Percentiles rank a stretch among this genome's conserved stretches.
These are phyloP conservation scores for Vinca major DNA, from an alignment of 305 asterid species.

Conservation along the genomic window DNA sequence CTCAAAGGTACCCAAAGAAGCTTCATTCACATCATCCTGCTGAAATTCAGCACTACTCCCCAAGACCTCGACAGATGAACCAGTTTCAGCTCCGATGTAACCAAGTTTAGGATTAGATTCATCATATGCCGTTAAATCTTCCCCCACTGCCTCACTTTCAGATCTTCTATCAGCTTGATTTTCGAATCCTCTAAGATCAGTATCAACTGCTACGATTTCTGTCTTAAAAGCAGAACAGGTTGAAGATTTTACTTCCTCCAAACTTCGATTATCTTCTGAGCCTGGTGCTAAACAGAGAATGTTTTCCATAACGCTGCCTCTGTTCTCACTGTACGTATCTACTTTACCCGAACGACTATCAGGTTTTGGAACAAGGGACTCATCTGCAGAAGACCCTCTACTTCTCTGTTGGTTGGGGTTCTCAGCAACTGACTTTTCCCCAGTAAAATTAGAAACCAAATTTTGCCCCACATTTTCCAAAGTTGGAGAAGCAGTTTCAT, in stretches of 20 bases:
- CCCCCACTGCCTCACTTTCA: neutral
- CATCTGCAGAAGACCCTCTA: slow-evolving; percentile 16
- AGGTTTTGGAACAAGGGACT: slow-evolving; percentile 20
- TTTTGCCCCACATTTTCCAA: slow-evolving; percentile 14
- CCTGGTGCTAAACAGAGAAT: slow-evolving; percentile 16
- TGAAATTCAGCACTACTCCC: neutral
- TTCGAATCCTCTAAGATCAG: slow-evolving; percentile 2
- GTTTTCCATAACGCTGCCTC: slow-evolving; percentile 11
- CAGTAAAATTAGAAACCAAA: slow-evolving; percentile 16
- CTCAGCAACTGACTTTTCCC: slow-evolving; percentile 14
- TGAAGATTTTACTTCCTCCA: slow-evolving; percentile 14
- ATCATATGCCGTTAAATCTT: neutral
- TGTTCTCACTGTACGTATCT: slow-evolving; percentile 14
- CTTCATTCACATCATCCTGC: slow-evolving; percentile 10
- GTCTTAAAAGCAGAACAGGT: slow-evolving; percentile 9
- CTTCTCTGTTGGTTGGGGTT: slow-evolving; percentile 16
- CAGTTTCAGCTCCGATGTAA: slow-evolving; percentile 12
- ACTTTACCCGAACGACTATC: slow-evolving; percentile 14
- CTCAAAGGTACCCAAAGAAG: neutral
- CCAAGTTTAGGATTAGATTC: slow-evolving; percentile 1
- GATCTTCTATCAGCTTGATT: slow-evolving; percentile 1
- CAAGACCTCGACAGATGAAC: neutral
- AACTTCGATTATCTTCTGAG: slow-evolving; percentile 12
- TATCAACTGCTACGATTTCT: slow-evolving; percentile 12
- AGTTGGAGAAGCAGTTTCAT: slow-evolving; percentile 18